A percentile compares a stretch with the other conserved stretches of the same genome.
phyloP scores from a whole-genome alignment of 805 yeast genomes.

The Saccharomycopsis vini region DNA sequence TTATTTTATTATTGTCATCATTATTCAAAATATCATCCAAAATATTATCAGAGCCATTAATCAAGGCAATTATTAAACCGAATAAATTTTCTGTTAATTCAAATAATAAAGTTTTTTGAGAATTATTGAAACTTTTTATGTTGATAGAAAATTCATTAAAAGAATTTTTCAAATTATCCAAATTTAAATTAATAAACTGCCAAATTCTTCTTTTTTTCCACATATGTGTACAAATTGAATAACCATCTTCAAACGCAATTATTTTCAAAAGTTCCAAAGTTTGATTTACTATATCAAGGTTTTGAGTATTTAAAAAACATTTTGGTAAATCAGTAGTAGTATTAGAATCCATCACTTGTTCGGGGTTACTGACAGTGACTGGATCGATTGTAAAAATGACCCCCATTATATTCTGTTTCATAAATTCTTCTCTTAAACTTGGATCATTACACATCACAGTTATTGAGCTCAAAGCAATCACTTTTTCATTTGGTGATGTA shows the following conservation, averaged over 20 bases:
- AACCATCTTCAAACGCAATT: conserved; percentile 78
- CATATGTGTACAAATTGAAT: conserved; percentile 62
- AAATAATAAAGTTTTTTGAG: conserved; percentile 31
- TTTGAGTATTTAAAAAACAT: conserved; percentile 4
- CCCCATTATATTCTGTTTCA: conserved; percentile 12
- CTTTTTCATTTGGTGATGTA: background rate
- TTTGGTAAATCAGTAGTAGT: background rate
- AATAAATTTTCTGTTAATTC: conserved; percentile 68
- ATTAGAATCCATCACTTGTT: too few species aligned
- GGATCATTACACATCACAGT: conserved; percentile 19
- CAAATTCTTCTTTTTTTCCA: conserved; percentile 72
- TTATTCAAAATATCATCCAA: conserved; percentile 31
- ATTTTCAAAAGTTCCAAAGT: conserved; percentile 76
- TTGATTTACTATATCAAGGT: conserved; percentile 72
- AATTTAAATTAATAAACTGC: conserved; percentile 44
- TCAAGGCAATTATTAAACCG: conserved; percentile 58
- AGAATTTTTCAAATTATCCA: conserved; percentile 43
- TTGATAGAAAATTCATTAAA: conserved; percentile 31
- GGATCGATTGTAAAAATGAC: conserved; percentile 2
- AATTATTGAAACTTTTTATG: conserved; percentile 20
- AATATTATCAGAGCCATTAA: conserved; percentile 58
- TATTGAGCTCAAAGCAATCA: conserved; percentile 5
- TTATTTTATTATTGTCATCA: conserved; percentile 24
- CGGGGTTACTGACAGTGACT: too few species aligned
- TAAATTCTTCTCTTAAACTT: conserved; percentile 19